Conservation (phyloP, 768 basidiomycete genomes). For the Tricholoma saponaceum region DNA sequence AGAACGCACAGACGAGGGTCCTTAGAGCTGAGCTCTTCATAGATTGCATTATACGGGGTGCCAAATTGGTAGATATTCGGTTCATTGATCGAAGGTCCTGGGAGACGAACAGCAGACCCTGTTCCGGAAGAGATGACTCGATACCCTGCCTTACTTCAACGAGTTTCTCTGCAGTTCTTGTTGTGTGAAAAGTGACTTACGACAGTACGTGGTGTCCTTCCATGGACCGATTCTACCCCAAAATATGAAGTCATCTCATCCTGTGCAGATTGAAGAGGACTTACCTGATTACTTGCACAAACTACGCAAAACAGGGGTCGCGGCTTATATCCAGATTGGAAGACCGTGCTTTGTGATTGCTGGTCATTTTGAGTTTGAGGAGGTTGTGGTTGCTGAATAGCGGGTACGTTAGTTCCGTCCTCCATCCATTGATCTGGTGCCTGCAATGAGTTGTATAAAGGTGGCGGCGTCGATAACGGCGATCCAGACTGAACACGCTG, state of each 20-base stretch:
- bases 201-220: slow-evolving; percentile 90
- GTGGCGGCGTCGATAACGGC: slow-evolving; percentile 31
- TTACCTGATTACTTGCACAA: slow-evolving; percentile 97
- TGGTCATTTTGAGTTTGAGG: slow-evolving; percentile 1
- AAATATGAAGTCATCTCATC: slow-evolving; percentile 13
- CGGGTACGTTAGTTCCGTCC: slow-evolving; percentile 16
- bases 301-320: slow-evolving; percentile 94
- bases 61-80: slow-evolving; percentile 97
- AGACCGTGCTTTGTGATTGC: slow-evolving; percentile 2
- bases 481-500: slow-evolving; percentile 43
- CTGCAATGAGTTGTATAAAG: slow-evolving; percentile 16
- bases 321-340: slow-evolving; percentile 43
- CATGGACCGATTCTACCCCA: slow-evolving; percentile 93
- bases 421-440: slow-evolving; percentile 20
- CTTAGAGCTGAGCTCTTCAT: slow-evolving; percentile 81
- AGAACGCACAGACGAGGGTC: slow-evolving; percentile 75
- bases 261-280: slow-evolving; percentile 19
- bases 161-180: neutral
- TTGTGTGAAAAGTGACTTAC: slow-evolving; percentile 46
- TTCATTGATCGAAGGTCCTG: slow-evolving; percentile 94
- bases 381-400: slow-evolving; percentile 7
- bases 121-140: slow-evolving; percentile 94
- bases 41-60: slow-evolving; percentile 95
- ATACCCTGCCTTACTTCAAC: slow-evolving; percentile 79
- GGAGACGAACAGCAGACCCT: slow-evolving; percentile 93